These are phyloP conservation scores for Fusarium sp. DNA, from an alignment of 2,329 filamentous ascomycete species.

Conservation along the genomic window DNA sequence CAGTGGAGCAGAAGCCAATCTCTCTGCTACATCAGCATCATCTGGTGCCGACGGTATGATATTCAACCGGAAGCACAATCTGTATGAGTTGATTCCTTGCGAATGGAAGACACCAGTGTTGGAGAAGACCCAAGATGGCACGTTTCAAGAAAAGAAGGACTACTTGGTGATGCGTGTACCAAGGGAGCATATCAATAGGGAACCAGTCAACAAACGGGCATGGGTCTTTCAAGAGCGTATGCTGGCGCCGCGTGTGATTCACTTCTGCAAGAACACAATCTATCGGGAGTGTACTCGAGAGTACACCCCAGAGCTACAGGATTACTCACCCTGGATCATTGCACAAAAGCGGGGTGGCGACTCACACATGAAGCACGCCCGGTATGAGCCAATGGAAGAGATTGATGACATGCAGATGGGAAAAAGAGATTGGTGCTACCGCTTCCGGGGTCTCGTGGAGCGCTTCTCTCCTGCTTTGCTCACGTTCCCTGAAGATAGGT, in stretches of 20 bases:
- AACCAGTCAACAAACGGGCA: neutral
- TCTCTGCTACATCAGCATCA: neutral
- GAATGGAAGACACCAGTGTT: neutral
- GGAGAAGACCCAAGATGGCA: neutral
- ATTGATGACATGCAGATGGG: neutral
- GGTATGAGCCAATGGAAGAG: no score
- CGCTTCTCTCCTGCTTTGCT: neutral
- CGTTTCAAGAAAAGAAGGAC: neutral
- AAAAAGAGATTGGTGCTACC: neutral
- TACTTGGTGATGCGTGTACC: neutral
- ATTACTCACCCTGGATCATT: neutral
- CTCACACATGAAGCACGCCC: neutral
- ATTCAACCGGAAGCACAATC: neutral
- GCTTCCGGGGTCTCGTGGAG: neutral
- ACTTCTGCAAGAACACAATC: neutral
- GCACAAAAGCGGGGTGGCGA: neutral
- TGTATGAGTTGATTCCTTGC: neutral
- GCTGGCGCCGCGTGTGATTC: neutral
- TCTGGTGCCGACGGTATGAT: neutral
- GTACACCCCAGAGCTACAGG: fast-evolving
- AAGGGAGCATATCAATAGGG: neutral
- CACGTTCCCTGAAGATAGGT: neutral
- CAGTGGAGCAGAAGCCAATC: neutral
- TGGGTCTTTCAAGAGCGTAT: neutral
- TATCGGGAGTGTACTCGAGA: neutral